Evolutionary conservation across 495 filamentous ascomycete genomes (phyloP).

Genomic region (Rostrohypoxylon terebratum): DNA sequence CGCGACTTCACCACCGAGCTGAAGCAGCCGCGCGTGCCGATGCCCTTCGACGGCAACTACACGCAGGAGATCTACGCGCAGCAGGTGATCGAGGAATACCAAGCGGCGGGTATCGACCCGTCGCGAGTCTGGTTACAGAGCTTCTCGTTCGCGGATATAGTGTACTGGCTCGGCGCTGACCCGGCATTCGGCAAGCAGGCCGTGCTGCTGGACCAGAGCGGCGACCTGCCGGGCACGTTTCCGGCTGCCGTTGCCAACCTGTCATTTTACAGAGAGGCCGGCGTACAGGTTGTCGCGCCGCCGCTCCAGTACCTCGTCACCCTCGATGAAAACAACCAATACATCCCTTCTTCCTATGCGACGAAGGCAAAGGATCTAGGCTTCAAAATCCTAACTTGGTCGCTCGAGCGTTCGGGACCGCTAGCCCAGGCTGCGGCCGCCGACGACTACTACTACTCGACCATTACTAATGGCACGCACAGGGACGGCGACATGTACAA

Average conservation of each 20-base stretch:
- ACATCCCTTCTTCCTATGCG: slow-evolving; percentile 58
- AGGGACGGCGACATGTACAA: slow-evolving; percentile 70
- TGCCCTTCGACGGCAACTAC: slow-evolving; percentile 71
- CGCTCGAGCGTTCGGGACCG: slow-evolving; percentile 69
- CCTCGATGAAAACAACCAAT: slow-evolving; percentile 50
- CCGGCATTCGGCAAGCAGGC: slow-evolving; percentile 68
- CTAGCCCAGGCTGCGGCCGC: slow-evolving; percentile 57
- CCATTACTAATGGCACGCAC: slow-evolving; percentile 62
- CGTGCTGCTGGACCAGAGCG: slow-evolving; percentile 68
- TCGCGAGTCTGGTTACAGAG: slow-evolving; percentile 69
- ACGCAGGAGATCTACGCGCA: slow-evolving; percentile 68
- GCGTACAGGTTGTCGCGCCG: slow-evolving; percentile 59
- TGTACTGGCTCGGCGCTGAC: slow-evolving; percentile 70
- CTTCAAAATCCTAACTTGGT: slow-evolving; percentile 70
- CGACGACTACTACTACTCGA: slow-evolving; percentile 66
- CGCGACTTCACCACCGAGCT: slow-evolving; percentile 71
- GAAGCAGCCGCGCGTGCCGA: slow-evolving; percentile 67
- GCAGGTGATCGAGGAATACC: slow-evolving; percentile 70
- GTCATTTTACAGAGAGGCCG: slow-evolving; percentile 56
- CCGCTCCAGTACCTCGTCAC: slow-evolving; percentile 58
- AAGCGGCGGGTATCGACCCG: slow-evolving; percentile 61
- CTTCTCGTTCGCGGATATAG: slow-evolving; percentile 69
- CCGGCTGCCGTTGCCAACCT: slow-evolving; percentile 61
- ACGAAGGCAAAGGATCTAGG: slow-evolving; percentile 63
- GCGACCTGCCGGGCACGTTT: slow-evolving; percentile 59